Conservation (phyloP, 2,329 filamentous ascomycete species). For the Metarhizium anisopliae region DNA sequence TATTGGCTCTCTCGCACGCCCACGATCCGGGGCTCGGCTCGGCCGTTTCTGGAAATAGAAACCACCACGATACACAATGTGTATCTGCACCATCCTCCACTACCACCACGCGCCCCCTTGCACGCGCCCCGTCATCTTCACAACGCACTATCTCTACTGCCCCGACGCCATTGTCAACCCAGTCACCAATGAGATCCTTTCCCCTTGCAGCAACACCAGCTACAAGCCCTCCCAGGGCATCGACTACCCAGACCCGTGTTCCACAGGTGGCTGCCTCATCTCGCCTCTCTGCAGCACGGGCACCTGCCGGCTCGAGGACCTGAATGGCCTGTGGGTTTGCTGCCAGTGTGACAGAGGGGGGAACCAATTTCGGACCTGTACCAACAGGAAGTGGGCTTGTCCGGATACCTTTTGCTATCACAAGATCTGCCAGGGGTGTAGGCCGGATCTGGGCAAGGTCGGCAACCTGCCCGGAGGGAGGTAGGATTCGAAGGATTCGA, state of each 20-base stretch:
- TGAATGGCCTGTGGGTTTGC: constrained; percentile 40
- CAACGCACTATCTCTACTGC: constrained; percentile 36
- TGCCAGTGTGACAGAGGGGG: constrained; percentile 38
- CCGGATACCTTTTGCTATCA: constrained; percentile 46
- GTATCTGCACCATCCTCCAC: constrained; percentile 40
- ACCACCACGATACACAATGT: constrained; percentile 27
- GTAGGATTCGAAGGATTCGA: constrained; percentile 2
- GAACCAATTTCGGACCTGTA: constrained; percentile 36
- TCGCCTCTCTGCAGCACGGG: constrained; percentile 38
- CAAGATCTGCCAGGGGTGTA: constrained; percentile 35
- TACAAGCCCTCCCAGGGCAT: constrained; percentile 20
- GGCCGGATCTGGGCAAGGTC: constrained; percentile 18
- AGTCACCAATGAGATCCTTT: constrained; percentile 15
- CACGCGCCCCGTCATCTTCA: constrained; percentile 28
- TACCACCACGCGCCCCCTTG: constrained; percentile 40
- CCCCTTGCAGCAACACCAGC: constrained; percentile 16
- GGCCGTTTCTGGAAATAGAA: not conserved
- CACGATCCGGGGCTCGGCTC: too few species aligned
- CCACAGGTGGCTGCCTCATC: constrained; percentile 34
- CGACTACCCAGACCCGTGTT: constrained; percentile 34
- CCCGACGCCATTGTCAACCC: constrained; percentile 22
- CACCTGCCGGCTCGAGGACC: constrained; percentile 37
- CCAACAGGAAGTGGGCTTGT: constrained; percentile 34
- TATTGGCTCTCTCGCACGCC: too few species aligned
- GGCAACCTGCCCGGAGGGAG: constrained; percentile 8